phyloP scores from a whole-genome alignment of 2,329 filamentous ascomycete species.

The Microsporum canis region DNA sequence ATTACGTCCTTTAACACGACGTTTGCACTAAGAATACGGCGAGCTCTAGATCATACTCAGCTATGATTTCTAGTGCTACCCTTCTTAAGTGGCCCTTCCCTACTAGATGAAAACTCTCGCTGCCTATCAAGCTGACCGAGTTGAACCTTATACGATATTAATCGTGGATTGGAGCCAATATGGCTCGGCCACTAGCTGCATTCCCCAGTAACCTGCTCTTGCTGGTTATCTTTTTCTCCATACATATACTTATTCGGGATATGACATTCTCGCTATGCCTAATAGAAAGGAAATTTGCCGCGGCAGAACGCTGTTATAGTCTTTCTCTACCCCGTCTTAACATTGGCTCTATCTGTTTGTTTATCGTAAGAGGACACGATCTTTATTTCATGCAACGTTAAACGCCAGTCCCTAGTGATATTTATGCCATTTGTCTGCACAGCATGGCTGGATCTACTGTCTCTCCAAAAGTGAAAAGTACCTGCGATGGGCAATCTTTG shows the following conservation, averaged over 20 bases:
- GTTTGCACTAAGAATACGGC: neutral
- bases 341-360: neutral
- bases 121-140: neutral
- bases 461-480: neutral
- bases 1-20: neutral
- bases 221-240: neutral
- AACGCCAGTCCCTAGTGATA: too few relatives aligned
- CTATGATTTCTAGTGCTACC: neutral
- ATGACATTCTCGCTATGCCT: neutral
- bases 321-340: neutral
- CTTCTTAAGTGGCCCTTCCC: neutral
- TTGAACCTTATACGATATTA: neutral
- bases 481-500: neutral
- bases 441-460: neutral
- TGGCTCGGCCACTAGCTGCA: neutral
- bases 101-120: neutral
- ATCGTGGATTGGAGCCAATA: neutral
- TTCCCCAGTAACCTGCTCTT: neutral
- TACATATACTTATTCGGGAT: neutral
- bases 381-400: too few relatives aligned
- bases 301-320: neutral
- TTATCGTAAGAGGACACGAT: too few relatives aligned
- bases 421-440: neutral
- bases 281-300: neutral
- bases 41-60: neutral